Evolutionary conservation across 176 grass and related monocot species (phyloP).

Genomic region (Metroxylon sagu): DNA sequence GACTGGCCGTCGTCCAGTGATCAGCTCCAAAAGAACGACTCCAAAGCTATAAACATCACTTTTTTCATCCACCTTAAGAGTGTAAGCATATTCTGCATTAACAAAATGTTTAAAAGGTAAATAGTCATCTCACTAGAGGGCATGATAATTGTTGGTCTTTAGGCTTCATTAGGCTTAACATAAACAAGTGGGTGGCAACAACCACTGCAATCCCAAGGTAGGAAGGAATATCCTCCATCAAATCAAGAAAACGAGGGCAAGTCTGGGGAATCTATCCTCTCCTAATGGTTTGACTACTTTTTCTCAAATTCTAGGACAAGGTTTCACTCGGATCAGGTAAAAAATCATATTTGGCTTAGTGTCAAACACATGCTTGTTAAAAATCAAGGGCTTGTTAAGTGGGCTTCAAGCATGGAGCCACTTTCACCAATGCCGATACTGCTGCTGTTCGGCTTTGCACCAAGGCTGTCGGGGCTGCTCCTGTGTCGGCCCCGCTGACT

Average conservation of each 20-base stretch:
- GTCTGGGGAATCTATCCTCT: slow-evolving; percentile 2
- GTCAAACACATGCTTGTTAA: background rate
- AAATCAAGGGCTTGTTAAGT: slow-evolving; percentile 3
- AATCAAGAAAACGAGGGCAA: slow-evolving; percentile 1
- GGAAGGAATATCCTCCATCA: slow-evolving; percentile 9
- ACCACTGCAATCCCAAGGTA: slow-evolving; percentile 23
- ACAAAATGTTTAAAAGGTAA: too few species aligned
- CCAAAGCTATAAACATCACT: slow-evolving; percentile 93
- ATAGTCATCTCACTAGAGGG: too few species aligned
- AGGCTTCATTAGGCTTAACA: too few species aligned
- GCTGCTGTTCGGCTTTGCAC: background rate
- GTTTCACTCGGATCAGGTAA: background rate
- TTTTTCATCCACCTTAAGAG: slow-evolving; percentile 77
- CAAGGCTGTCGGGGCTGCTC: background rate
- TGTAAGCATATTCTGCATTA: slow-evolving; percentile 79
- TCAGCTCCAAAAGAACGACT: slow-evolving; percentile 75
- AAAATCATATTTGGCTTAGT: too few species aligned
- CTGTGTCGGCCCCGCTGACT: slow-evolving; percentile 8
- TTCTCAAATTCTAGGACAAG: slow-evolving; percentile 13
- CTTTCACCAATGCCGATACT: slow-evolving; percentile 33
- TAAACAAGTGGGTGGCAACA: too few species aligned
- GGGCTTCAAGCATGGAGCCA: background rate
- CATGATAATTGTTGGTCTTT: too few species aligned
- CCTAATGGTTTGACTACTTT: slow-evolving; percentile 9
- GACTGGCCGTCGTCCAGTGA: slow-evolving; percentile 55